phyloP scores from a whole-genome alignment of 176 grass and related monocot species.

The Oryza punctata region DNA sequence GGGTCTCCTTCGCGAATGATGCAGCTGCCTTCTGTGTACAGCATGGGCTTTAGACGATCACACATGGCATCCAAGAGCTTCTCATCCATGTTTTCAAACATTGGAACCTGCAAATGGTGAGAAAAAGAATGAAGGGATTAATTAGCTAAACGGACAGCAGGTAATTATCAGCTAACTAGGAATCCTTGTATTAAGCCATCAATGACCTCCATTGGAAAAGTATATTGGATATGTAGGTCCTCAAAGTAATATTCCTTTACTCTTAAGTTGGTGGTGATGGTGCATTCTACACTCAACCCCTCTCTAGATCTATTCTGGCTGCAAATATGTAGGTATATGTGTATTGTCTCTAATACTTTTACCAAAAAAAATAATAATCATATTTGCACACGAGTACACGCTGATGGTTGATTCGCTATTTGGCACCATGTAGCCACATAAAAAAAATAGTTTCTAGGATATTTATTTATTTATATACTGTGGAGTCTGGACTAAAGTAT shows the following conservation, averaged over 20 bases:
- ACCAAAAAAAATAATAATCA: no score
- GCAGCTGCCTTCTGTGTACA: slow-evolving; percentile 83
- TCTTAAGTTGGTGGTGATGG: no score
- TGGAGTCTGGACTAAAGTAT: no score
- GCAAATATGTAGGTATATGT: no score
- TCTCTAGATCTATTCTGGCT: no score
- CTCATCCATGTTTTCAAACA: slow-evolving; percentile 98
- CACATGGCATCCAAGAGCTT: slow-evolving; percentile 89
- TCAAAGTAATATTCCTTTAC: not conserved
- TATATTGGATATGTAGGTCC: not conserved
- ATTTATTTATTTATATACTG: not conserved
- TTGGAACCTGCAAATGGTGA: slow-evolving; percentile 60
- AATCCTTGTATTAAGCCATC: not conserved
- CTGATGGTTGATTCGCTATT: no score
- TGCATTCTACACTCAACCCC: no score
- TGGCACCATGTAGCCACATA: no score
- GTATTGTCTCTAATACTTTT: no score
- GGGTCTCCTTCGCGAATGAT: slow-evolving; percentile 85
- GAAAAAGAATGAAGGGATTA: slow-evolving; percentile 1
- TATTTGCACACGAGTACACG: no score
- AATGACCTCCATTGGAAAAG: not conserved
- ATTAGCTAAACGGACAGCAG: not conserved
- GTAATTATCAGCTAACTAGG: slow-evolving; percentile 4
- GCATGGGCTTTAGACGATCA: slow-evolving; percentile 78
- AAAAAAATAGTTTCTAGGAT: not conserved